Evolutionary conservation across 140 eudicot species (phyloP).

Genomic region (Cichorium intybus): DNA sequence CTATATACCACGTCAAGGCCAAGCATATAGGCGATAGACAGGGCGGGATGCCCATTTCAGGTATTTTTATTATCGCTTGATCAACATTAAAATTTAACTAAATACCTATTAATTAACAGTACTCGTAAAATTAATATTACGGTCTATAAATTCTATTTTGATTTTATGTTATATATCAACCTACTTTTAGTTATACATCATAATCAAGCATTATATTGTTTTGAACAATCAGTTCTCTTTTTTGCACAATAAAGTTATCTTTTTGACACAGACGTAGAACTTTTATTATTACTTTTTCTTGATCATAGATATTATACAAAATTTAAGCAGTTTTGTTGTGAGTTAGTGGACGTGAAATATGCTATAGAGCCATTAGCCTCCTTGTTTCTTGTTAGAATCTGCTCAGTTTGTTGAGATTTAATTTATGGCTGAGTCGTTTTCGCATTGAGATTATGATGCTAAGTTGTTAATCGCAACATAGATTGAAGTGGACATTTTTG

Average conservation of each 20-base stretch:
- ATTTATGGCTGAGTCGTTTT: conserved; percentile 4
- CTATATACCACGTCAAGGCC: neutral
- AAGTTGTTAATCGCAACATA: neutral
- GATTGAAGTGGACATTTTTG: neutral
- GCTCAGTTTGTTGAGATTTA: conserved; percentile 3
- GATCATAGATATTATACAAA: neutral
- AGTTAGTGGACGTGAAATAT: neutral
- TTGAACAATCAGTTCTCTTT: neutral
- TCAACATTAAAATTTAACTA: neutral
- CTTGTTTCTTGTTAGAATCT: neutral
- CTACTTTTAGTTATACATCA: neutral
- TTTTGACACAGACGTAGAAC: neutral
- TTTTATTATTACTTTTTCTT: neutral
- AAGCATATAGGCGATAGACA: neutral
- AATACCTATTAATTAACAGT: neutral
- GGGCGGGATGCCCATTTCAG: too few relatives aligned
- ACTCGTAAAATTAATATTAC: neutral
- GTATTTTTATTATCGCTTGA: neutral
- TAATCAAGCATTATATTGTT: neutral
- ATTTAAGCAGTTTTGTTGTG: neutral
- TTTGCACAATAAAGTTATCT: neutral
- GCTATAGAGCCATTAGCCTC: too few relatives aligned
- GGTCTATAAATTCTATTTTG: too few relatives aligned
- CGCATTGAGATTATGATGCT: neutral
- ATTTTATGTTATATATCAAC: neutral